Conservation (phyloP, 768 basidiomycete genomes). For the Amanita polypyramis region DNA sequence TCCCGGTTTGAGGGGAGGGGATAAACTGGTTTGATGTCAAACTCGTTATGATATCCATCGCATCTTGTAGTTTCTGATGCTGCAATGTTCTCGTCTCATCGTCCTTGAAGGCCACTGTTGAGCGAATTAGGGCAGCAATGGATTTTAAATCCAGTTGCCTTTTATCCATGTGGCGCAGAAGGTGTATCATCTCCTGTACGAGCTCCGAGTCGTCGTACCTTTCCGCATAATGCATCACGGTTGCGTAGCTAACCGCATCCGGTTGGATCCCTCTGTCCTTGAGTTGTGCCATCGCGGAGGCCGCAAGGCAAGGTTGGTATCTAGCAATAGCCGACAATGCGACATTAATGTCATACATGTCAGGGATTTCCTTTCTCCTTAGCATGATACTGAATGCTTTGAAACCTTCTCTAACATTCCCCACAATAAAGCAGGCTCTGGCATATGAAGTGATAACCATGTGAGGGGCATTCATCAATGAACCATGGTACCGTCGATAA, state of each 20-base stretch:
- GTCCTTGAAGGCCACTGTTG: constrained; percentile 20
- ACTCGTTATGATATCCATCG: constrained; percentile 30
- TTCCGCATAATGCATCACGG: constrained; percentile 50
- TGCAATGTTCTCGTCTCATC: constrained; percentile 16
- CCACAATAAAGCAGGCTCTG: constrained; percentile 50
- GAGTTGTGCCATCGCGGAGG: constrained; percentile 42
- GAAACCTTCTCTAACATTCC: constrained; percentile 35
- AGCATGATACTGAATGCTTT: constrained; percentile 34
- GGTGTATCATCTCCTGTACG: constrained; percentile 29
- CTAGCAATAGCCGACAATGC: constrained; percentile 43
- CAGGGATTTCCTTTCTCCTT: constrained; percentile 41
- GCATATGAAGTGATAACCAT: constrained; percentile 48
- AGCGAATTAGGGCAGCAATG: constrained; percentile 35
- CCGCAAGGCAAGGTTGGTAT: constrained; percentile 35
- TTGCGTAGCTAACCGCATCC: constrained; percentile 46
- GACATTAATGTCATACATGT: constrained; percentile 57
- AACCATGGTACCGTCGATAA: constrained; percentile 33
- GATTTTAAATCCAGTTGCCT: constrained; percentile 35
- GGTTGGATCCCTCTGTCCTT: constrained; percentile 34
- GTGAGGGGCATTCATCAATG: constrained; percentile 38
- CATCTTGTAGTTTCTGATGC: constrained; percentile 26
- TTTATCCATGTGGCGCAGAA: constrained; percentile 25
- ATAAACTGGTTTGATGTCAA: constrained; percentile 24
- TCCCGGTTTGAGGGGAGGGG: constrained; percentile 37
- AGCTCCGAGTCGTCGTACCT: constrained; percentile 32